A percentile compares a stretch with the other conserved stretches of the same genome.
These are phyloP conservation scores for Priceomyces melissophilus DNA, from an alignment of 805 yeast genomes.

Conservation along the genomic window DNA sequence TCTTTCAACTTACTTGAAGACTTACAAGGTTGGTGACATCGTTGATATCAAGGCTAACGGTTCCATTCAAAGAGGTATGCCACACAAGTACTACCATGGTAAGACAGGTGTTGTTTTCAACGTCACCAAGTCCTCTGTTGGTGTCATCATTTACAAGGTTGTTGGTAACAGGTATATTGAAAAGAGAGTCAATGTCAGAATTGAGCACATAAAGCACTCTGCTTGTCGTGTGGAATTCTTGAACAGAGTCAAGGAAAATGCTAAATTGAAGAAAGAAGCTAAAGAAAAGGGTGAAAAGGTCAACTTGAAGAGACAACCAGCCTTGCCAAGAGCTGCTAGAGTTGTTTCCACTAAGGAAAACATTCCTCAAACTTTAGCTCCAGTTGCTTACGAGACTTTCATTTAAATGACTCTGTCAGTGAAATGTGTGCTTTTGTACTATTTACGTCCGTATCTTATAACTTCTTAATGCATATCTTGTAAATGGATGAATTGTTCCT, in stretches of 20 bases:
- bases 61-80: conserved; percentile 99
- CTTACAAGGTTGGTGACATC: conserved; percentile 98
- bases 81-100: conserved; percentile 99
- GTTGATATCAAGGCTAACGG: conserved; percentile 99
- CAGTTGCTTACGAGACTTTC: conserved; percentile 99
- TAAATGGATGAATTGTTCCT: no score
- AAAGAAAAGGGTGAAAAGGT: conserved; percentile 90
- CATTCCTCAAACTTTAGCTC: conserved; percentile 96
- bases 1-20: conserved; percentile 94
- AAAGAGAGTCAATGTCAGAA: conserved; percentile 97
- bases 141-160: conserved; percentile 97
- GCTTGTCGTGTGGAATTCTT: conserved; percentile 99
- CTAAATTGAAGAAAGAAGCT: conserved; percentile 90
- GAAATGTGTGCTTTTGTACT: neutral
- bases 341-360: conserved; percentile 76
- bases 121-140: conserved; percentile 97
- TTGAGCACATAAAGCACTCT: conserved; percentile 99
- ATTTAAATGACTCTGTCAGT: conserved; percentile 57
- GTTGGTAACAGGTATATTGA: conserved; percentile 99
- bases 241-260: conserved; percentile 97
- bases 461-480: no score
- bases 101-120: conserved; percentile 99
- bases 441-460: conserved; percentile 1
- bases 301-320: conserved; percentile 97
- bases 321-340: conserved; percentile 92